A percentile compares a stretch with the other conserved stretches of the same genome.
Evolutionary conservation across 805 yeast species (phyloP).

Genomic region (Pichia pseudocactophila): DNA sequence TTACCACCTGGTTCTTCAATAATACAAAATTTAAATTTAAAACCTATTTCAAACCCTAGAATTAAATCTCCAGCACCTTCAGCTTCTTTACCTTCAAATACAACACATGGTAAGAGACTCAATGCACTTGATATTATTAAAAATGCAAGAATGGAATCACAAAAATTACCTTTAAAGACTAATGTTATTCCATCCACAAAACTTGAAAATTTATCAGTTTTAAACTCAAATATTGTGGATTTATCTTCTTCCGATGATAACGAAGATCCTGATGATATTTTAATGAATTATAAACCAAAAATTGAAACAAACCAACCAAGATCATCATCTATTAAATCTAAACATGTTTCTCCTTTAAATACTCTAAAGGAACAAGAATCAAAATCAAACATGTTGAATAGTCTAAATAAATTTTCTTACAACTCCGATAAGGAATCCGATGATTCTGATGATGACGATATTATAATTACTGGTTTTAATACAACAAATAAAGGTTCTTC

Average conservation of each 20-base stretch:
- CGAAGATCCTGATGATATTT: background rate
- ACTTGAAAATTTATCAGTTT: background rate
- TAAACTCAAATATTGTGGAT: background rate
- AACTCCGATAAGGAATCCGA: slow-evolving; percentile 3
- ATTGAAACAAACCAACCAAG: background rate
- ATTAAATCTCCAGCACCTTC: background rate
- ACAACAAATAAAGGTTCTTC: background rate
- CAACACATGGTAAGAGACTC: too few species aligned
- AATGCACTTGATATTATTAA: too few species aligned
- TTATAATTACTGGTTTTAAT: slow-evolving; percentile 4
- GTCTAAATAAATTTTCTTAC: slow-evolving; percentile 3
- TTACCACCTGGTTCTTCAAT: background rate
- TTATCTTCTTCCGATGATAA: background rate
- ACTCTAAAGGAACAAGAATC: too few species aligned
- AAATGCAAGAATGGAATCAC: background rate
- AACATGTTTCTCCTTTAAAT: too few species aligned
- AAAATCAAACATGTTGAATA: too few species aligned
- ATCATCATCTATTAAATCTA: too few species aligned
- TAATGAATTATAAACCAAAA: background rate
- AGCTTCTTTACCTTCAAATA: too few species aligned
- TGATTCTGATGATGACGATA: slow-evolving; percentile 5
- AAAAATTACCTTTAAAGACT: background rate
- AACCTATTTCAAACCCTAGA: background rate
- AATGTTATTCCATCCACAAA: background rate
- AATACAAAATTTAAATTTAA: background rate